Evolutionary conservation across 495 filamentous ascomycete genomes (phyloP).

Genomic region (Monascus purpureus): DNA sequence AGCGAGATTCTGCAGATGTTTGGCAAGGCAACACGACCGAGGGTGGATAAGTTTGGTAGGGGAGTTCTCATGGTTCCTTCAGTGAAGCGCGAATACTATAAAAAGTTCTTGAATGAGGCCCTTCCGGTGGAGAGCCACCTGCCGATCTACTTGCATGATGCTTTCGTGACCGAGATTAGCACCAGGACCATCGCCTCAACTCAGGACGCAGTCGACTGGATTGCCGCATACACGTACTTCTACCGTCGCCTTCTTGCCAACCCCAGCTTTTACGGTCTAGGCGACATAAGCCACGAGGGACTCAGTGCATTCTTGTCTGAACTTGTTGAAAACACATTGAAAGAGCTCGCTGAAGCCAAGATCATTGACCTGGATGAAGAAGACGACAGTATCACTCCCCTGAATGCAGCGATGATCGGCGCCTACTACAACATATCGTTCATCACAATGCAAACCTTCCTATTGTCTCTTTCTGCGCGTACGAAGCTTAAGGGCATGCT

Average conservation of each 20-base stretch:
- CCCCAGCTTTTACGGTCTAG: constrained; percentile 88
- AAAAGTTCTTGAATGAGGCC: constrained; percentile 95
- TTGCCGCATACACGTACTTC: constrained; percentile 96
- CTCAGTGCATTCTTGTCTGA: constrained; percentile 91
- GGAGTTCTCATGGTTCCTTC: constrained; percentile 91
- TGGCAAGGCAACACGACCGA: constrained; percentile 72
- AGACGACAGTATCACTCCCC: constrained; percentile 75
- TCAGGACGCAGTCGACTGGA: constrained; percentile 97
- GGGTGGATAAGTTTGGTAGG: constrained; percentile 65
- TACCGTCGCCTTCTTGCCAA: constrained; percentile 95
- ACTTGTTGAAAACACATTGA: constrained; percentile 82
- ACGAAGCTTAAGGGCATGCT: constrained; percentile 93
- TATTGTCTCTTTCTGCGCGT: constrained; percentile 78
- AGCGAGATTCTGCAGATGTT: constrained; percentile 99
- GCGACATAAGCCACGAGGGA: constrained; percentile 81
- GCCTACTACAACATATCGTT: constrained; percentile 99
- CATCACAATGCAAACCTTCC: constrained; percentile 97
- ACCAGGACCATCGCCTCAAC: constrained; percentile 86
- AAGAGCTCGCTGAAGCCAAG: constrained; percentile 83
- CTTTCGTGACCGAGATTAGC: constrained; percentile 93
- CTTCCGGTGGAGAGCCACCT: constrained; percentile 91
- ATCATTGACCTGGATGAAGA: constrained; percentile 96
- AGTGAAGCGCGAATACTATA: constrained; percentile 93
- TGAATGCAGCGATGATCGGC: constrained; percentile 94
- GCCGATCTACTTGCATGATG: constrained; percentile 81